Percentiles rank a stretch among this genome's conserved stretches.
These are phyloP conservation scores for Scheffersomyces lignicola DNA, from an alignment of 1,139 yeast genomes.

Conservation along the genomic window DNA sequence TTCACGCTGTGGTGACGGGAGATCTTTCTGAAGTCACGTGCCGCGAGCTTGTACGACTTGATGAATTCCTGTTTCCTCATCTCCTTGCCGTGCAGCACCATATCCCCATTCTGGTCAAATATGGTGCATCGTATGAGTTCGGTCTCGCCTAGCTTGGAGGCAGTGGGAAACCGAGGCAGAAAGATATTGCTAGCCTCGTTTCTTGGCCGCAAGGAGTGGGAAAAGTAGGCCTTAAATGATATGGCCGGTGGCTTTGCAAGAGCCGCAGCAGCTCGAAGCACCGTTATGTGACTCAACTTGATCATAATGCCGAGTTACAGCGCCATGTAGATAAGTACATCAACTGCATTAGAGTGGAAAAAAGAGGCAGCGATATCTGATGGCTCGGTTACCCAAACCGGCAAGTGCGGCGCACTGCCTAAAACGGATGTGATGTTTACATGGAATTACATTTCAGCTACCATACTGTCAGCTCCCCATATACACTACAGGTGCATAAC, in stretches of 20 bases:
- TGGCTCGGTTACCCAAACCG: too few relatives aligned
- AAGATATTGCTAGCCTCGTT: background rate
- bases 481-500: constrained; percentile 5
- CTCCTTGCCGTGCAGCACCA: constrained; percentile 42
- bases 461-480: constrained; percentile 6
- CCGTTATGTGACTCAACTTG: background rate
- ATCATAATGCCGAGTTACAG: too few relatives aligned
- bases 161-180: background rate
- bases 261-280: too few relatives aligned
- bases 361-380: too few relatives aligned
- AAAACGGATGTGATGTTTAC: too few relatives aligned
- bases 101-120: constrained; percentile 36
- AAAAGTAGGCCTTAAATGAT: too few relatives aligned
- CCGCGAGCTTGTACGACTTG: constrained; percentile 34
- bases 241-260: too few relatives aligned
- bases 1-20: constrained; percentile 22
- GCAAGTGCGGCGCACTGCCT: background rate
- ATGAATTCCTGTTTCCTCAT: constrained; percentile 37
- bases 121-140: constrained; percentile 60
- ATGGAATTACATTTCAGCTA: too few relatives aligned
- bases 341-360: too few relatives aligned
- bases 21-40: constrained; percentile 45
- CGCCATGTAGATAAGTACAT: too few relatives aligned
- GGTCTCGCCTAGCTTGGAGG: constrained; percentile 17
- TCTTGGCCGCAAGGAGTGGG: background rate